Evolutionary conservation across 768 basidiomycete genomes (phyloP).

Genomic region (Boletus subcaerulescens): DNA sequence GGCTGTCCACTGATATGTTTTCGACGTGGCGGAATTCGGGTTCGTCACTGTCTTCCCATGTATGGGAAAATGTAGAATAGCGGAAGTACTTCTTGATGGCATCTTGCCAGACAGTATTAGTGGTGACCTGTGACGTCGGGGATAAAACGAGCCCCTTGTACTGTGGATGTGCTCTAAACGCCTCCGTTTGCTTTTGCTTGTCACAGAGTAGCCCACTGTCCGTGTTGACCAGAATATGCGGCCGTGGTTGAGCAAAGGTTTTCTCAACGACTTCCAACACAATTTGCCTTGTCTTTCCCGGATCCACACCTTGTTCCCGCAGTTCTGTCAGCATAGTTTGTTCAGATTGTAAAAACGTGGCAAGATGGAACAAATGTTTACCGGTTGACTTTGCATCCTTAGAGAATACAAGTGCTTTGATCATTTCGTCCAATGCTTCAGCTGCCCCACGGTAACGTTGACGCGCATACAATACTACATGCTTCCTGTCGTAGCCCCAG

Average conservation of each 20-base stretch:
- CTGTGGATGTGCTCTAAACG: constrained; percentile 6
- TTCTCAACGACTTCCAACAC: not conserved
- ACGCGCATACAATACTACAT: constrained; percentile 1
- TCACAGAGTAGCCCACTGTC: constrained; percentile 13
- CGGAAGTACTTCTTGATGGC: constrained; percentile 8
- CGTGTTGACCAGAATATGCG: constrained; percentile 15
- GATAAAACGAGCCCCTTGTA: constrained; percentile 16
- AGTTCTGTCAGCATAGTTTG: not conserved
- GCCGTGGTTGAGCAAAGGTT: constrained; percentile 1
- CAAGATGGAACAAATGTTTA: not conserved
- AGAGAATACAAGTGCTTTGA: not conserved
- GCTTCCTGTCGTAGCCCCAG: constrained; percentile 16
- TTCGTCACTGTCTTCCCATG: constrained; percentile 16
- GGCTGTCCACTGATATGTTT: not conserved
- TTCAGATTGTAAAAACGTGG: not conserved
- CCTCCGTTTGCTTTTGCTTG: constrained; percentile 2
- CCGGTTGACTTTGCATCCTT: constrained; percentile 2
- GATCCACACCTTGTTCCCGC: constrained; percentile 5
- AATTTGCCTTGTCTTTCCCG: not conserved
- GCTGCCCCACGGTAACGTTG: constrained; percentile 13
- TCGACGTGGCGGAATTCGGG: constrained; percentile 3
- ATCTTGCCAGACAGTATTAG: not conserved
- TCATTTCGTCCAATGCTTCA: constrained; percentile 9
- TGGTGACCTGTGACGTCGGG: not conserved
- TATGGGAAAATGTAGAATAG: constrained; percentile 20